phyloP scores from a whole-genome alignment of 2,329 filamentous ascomycete species.

The Botrytis hyacinthi region DNA sequence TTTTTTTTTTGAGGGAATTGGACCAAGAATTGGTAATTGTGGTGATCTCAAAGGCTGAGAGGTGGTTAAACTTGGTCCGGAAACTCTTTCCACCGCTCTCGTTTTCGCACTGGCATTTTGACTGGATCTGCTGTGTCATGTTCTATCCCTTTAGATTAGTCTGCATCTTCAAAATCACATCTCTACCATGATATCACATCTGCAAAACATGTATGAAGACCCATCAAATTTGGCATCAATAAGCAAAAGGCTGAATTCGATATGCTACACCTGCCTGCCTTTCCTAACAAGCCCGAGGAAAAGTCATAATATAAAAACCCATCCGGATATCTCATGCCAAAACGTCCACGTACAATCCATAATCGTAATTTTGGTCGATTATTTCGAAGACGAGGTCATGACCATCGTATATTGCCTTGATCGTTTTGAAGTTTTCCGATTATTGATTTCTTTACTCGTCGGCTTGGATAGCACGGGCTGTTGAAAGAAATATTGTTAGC shows the following conservation, averaged over 20 bases:
- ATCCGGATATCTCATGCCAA: slow-evolving; percentile 21
- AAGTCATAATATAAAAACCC: slow-evolving; percentile 19
- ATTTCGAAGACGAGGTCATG: slow-evolving; percentile 18
- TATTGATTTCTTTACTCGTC: slow-evolving; percentile 41
- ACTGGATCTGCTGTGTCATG: not conserved
- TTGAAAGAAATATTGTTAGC: slow-evolving; percentile 15
- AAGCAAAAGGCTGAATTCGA: slow-evolving; percentile 21
- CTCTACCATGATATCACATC: not conserved
- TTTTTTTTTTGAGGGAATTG: not conserved
- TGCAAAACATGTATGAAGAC: not conserved
- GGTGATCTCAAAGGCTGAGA: not conserved
- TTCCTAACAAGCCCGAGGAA: slow-evolving; percentile 21
- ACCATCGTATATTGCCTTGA: slow-evolving; percentile 14
- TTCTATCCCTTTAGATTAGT: not conserved
- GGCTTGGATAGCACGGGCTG: slow-evolving; percentile 61
- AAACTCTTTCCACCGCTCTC: not conserved
- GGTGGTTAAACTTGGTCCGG: not conserved
- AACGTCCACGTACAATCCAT: slow-evolving; percentile 20
- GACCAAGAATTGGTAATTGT: slow-evolving; percentile 12
- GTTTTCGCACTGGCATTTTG: not conserved
- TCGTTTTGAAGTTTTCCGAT: slow-evolving; percentile 19
- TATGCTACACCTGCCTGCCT: slow-evolving; percentile 23
- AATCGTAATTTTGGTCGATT: slow-evolving; percentile 16
- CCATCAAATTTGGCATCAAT: slow-evolving; percentile 15
- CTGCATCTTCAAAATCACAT: not conserved